phyloP scores from a whole-genome alignment of 2,329 filamentous ascomycete genomes.

The Aspergillus puulaauensis region DNA sequence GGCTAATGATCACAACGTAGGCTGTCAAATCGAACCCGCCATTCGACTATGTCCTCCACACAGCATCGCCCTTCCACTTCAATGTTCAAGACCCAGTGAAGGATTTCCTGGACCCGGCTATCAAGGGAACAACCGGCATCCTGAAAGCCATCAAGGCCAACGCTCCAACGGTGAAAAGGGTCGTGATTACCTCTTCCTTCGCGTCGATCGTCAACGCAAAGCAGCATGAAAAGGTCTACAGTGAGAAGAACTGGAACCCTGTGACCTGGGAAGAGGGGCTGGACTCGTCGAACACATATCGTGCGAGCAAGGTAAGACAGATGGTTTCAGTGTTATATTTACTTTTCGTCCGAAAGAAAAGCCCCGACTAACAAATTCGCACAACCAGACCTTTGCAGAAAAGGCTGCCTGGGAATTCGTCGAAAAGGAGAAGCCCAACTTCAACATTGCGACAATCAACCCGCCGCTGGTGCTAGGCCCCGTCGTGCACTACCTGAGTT shows the following conservation, averaged over 20 bases:
- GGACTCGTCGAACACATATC: conserved; percentile 39
- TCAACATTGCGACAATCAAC: conserved; percentile 62
- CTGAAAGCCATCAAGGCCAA: conserved; percentile 61
- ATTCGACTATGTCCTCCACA: conserved; percentile 73
- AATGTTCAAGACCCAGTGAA: conserved; percentile 70
- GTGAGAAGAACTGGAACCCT: conserved; percentile 45
- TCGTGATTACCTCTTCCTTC: conserved; percentile 70
- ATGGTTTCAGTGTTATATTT: not conserved
- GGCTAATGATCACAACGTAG: conserved; percentile 17
- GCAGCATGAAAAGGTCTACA: conserved; percentile 35
- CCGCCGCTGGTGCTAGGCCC: conserved; percentile 65
- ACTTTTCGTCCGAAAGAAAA: not conserved
- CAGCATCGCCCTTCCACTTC: conserved; percentile 71
- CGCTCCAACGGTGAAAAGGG: conserved; percentile 67
- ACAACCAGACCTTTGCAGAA: conserved; percentile 57
- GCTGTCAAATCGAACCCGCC: conserved; percentile 61
- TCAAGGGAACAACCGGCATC: conserved; percentile 64
- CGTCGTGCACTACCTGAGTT: conserved; percentile 62
- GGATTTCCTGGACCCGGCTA: conserved; percentile 58
- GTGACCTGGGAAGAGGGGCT: conserved; percentile 44
- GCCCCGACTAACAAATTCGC: not conserved
- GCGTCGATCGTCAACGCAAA: conserved; percentile 60
- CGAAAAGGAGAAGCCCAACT: conserved; percentile 55
- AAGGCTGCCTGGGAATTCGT: conserved; percentile 66
- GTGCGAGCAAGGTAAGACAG: conserved; percentile 53